Evolutionary conservation across 139 green algal species (phyloP), one percentile per base, ranked within the genome.

Genomic region (Mychonastes homosphaera): DNA sequence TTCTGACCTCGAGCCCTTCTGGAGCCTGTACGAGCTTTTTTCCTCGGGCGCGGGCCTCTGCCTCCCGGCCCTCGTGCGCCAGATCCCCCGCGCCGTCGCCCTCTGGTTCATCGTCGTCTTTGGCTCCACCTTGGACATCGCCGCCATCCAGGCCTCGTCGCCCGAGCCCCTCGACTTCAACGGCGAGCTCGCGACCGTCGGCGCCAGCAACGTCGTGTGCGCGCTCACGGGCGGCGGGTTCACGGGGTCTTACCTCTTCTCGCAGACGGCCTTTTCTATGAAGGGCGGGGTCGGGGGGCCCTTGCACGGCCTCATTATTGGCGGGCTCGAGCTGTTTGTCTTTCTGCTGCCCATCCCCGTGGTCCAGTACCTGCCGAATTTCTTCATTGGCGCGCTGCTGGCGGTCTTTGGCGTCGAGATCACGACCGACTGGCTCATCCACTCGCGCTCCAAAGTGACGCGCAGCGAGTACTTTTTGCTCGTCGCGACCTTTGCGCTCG

Each of bases 351-450:
- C 83, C 29, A 80, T 84, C 63, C 71, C 55, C 49, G 66, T 69
- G 19, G 41, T 60, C 32, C 47, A 81, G 63, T 85, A 79, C 60
- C 56, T 79, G n/a, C 80, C 80, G 39, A 80, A 67, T 62, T 84
- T 82, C 56, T 83, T 75, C 62, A 87, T 85, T 46, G 86, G 84
- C 9, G 70, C 81, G 0, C 62, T 94, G 46, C 70, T 92, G 64
- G 53, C 85, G 0, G 83, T 82, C 74, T 87, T 94, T 68, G 86
- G 82, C 30, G 48, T 84, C 7, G 80, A 90, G 39, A 90, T 92
- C 69, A 35, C 26, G 52, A 51, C n/a, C 6, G 58, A 41, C 26
- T 55, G 23, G 21, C 45, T 32, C 23, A 21, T 53, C 9, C 45
- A 21, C 4, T 39, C 49, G n/a, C 67, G 49, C 18, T 49, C 39